Conservation (phyloP, 2,329 filamentous ascomycete genomes). For the Exophiala calicioides region DNA sequence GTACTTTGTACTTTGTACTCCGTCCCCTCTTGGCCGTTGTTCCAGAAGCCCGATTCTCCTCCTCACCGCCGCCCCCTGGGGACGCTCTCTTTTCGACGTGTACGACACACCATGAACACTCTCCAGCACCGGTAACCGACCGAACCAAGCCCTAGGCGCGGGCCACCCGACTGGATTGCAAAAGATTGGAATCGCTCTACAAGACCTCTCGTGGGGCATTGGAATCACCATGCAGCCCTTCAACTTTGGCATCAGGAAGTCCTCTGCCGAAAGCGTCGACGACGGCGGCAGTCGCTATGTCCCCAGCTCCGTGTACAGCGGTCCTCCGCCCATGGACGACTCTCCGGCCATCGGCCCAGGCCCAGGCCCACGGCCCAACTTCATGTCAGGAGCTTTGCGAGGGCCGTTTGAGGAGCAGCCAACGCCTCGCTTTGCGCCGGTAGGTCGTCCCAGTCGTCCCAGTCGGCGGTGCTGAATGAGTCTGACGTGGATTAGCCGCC, state of each 20-base stretch:
- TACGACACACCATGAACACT: neutral
- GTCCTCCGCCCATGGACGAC: constrained; percentile 25
- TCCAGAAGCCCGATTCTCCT: too few relatives aligned
- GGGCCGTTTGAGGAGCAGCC: constrained; percentile 23
- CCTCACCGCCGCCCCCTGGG: too few relatives aligned
- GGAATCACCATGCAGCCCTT: constrained; percentile 25
- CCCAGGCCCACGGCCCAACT: constrained; percentile 9
- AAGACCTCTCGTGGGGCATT: neutral
- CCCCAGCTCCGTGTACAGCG: constrained; percentile 32
- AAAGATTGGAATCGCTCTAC: constrained; percentile 7
- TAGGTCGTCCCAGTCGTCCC: neutral
- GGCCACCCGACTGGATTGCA: constrained; percentile 12
- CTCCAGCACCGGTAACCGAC: neutral
- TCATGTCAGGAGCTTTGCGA: constrained; percentile 22
- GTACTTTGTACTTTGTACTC: too few relatives aligned
- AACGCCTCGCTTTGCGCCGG: constrained; percentile 19
- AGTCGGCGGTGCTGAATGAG: neutral
- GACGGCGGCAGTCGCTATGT: constrained; percentile 30
- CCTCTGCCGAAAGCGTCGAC: constrained; percentile 27
- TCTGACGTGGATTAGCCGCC: constrained; percentile 6
- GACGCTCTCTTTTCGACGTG: neutral
- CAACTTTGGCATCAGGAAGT: constrained; percentile 26
- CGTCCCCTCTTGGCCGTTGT: too few relatives aligned
- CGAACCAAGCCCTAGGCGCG: constrained; percentile 1
- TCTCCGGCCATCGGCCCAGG: constrained; percentile 19